Evolutionary conservation across 345 rosid genomes (phyloP).

Genomic region (Physaria fendleri): DNA sequence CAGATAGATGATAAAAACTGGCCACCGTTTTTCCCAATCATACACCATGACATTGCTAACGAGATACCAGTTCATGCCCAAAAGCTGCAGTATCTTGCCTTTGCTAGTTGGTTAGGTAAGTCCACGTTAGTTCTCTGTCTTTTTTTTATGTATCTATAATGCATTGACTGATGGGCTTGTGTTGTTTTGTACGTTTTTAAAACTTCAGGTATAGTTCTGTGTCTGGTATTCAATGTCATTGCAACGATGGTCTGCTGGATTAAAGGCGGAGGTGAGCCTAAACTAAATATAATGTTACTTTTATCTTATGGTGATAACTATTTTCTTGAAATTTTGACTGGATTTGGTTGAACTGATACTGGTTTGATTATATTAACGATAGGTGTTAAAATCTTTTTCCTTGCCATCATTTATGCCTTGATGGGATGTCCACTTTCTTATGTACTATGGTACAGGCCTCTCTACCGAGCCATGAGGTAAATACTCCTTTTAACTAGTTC

Average conservation of each 20-base stretch:
- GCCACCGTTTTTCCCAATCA: slow-evolving; percentile 94
- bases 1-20: slow-evolving; percentile 70
- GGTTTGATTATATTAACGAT: slow-evolving; percentile 21
- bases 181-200: not conserved
- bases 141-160: not conserved
- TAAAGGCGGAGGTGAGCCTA: slow-evolving; percentile 77
- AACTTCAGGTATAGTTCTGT: slow-evolving; percentile 76
- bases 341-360: slow-evolving; percentile 1
- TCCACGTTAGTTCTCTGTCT: not conserved
- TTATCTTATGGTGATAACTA: not conserved
- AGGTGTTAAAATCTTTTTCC: slow-evolving; percentile 93
- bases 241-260: slow-evolving; percentile 88
- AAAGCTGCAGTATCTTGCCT: slow-evolving; percentile 90
- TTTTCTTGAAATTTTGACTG: not conserved
- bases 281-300: not conserved
- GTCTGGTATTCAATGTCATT: slow-evolving; percentile 75
- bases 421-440: slow-evolving; percentile 86
- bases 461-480: slow-evolving; percentile 96
- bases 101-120: slow-evolving; percentile 97
- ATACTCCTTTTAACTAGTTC: not conserved
- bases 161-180: not conserved
- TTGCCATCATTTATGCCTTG: slow-evolving; percentile 75
- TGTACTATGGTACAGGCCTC: slow-evolving; percentile 95
- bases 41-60: slow-evolving; percentile 93
- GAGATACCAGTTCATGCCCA: slow-evolving; percentile 95